A percentile compares a stretch with the other conserved stretches of the same genome.
Conservation (phyloP, 2,329 filamentous ascomycete species). For the Clarireedia monteithiana region DNA sequence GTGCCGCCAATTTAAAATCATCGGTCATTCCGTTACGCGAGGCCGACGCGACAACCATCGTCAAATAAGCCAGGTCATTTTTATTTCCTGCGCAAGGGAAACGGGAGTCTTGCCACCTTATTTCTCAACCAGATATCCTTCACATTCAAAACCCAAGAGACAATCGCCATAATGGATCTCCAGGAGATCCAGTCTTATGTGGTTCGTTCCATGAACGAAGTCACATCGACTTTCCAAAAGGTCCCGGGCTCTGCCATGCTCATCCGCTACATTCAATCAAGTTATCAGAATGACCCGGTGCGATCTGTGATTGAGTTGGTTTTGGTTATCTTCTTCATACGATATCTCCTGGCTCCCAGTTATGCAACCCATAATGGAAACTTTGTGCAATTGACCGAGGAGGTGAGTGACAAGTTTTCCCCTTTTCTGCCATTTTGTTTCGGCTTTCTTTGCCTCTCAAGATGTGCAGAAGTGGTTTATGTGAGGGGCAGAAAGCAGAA, state of each 20-base stretch:
- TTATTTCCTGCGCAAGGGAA: neutral
- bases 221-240: constrained; percentile 68
- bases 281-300: constrained; percentile 94
- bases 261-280: constrained; percentile 90
- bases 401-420: constrained; percentile 36
- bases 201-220: constrained; percentile 43
- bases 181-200: constrained; percentile 51
- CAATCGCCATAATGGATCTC: constrained; percentile 46
- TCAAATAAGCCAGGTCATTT: neutral
- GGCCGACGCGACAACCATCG: neutral
- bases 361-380: constrained; percentile 89
- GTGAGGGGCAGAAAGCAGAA: too few species aligned
- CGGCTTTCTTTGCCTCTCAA: too few species aligned
- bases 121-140: neutral
- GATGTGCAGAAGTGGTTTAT: too few species aligned
- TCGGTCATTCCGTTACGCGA: constrained; percentile 7
- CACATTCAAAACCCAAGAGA: neutral
- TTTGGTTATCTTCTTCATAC: constrained; percentile 88
- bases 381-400: constrained; percentile 81
- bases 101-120: neutral
- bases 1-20: neutral
- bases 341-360: constrained; percentile 83
- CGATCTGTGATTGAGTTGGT: constrained; percentile 90
- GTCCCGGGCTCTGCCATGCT: constrained; percentile 91
- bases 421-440: too few species aligned